Conservation (phyloP, 495 filamentous ascomycete genomes). For the Elasticomyces elasticus region DNA sequence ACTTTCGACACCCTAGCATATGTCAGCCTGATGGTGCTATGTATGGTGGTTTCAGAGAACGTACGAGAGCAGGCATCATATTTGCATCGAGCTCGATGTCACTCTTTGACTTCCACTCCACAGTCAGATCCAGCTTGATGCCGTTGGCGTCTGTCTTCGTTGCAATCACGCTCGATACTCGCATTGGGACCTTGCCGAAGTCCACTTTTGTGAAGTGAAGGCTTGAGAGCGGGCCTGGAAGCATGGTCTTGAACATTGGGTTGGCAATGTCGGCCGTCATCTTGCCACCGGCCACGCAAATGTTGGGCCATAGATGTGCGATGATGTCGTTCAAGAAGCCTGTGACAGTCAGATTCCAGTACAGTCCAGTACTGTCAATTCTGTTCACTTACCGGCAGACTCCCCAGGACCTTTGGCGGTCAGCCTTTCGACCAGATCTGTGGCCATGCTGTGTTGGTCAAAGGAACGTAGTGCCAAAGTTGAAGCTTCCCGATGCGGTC, state of each 20-base stretch:
- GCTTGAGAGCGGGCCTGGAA: slow-evolving; percentile 31
- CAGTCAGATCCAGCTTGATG: slow-evolving; percentile 38
- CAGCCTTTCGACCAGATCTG: slow-evolving; percentile 8
- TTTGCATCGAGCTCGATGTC: slow-evolving; percentile 36
- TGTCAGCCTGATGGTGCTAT: not conserved
- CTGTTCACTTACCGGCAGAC: not conserved
- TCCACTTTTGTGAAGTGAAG: slow-evolving; percentile 36
- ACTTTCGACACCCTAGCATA: slow-evolving; percentile 34
- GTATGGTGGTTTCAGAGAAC: no score
- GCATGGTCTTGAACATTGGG: slow-evolving; percentile 34
- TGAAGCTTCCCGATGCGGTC: no score
- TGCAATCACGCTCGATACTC: slow-evolving; percentile 32
- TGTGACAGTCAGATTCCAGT: not conserved
- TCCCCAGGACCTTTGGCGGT: slow-evolving; percentile 7
- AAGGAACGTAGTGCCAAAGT: no score
- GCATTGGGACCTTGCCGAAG: slow-evolving; percentile 31
- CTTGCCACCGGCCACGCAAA: slow-evolving; percentile 29
- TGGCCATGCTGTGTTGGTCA: no score
- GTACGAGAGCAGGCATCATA: slow-evolving; percentile 34
- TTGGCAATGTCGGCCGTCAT: slow-evolving; percentile 35
- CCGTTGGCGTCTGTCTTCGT: slow-evolving; percentile 31
- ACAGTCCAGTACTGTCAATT: not conserved
- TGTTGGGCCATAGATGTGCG: slow-evolving; percentile 38
- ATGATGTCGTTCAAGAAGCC: slow-evolving; percentile 39
- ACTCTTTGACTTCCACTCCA: slow-evolving; percentile 35